Evolutionary conservation across 495 filamentous ascomycete genomes (phyloP).

Genomic region (Lasiosphaeris hirsuta): DNA sequence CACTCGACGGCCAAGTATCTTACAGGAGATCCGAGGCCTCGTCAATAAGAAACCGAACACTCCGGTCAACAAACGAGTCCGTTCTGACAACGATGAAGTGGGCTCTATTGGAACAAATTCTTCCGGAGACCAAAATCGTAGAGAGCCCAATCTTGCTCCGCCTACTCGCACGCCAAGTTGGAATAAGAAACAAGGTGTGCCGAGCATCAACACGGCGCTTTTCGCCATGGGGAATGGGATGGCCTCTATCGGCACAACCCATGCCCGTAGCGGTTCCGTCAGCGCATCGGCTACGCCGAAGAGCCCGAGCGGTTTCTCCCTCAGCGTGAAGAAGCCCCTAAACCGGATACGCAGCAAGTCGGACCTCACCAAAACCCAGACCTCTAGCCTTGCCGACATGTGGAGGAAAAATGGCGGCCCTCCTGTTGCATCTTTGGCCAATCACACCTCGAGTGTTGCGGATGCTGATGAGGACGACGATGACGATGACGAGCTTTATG

Average conservation of each 20-base stretch:
- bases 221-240: constrained; percentile 60
- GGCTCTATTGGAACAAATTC: constrained; percentile 32
- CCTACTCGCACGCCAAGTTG: constrained; percentile 55
- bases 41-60: constrained; percentile 51
- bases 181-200: constrained; percentile 54
- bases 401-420: constrained; percentile 57
- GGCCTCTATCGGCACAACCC: constrained; percentile 57
- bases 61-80: constrained; percentile 44
- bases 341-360: constrained; percentile 70
- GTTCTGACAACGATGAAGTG: constrained; percentile 40
- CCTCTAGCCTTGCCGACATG: constrained; percentile 42
- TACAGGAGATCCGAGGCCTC: constrained; percentile 48
- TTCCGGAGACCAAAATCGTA: constrained; percentile 36
- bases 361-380: constrained; percentile 56
- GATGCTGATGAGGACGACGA: constrained; percentile 34
- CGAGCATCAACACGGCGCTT: constrained; percentile 62
- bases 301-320: constrained; percentile 37
- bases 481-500: constrained; percentile 51
- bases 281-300: constrained; percentile 46
- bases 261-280: constrained; percentile 55
- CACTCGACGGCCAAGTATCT: constrained; percentile 40
- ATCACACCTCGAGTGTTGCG: constrained; percentile 27
- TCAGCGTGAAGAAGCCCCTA: constrained; percentile 51
- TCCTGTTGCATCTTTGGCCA: constrained; percentile 52
- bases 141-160: constrained; percentile 53